Base-by-base conservation (phyloP, 192 early-diverging fungal genomes). In the Haplosporangium gracile region DNA sequence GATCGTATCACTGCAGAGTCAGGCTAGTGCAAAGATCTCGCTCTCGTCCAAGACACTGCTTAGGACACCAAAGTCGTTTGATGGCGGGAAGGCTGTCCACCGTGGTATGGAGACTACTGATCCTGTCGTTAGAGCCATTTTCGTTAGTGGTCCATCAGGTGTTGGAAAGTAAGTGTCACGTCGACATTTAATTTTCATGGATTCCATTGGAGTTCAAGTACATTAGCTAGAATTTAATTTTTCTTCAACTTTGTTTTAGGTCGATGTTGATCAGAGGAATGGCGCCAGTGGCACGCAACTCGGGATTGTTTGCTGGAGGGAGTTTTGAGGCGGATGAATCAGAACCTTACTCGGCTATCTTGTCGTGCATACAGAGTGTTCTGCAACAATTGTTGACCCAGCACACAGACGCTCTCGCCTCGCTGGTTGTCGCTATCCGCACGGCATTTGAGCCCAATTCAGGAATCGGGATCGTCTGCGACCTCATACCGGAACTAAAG, bases 381-480 rank as follows among this genome's bases (percentile, higher is more conserved):
- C 79, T 86, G 9, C 84, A 86, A 26, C 84, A 86, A 38, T 75
- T 86, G 9, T 29, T 86, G 76, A 60, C 84, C 7, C 84, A 86
- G 63, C 75, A 80, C 36, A 81, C 84, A 0, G 84, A 86, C 6
- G 79, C 84, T 2, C 34, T 86, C 22, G 84, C 84, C 20, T 81
- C 84, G 0, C 72, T 86, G 1, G 79, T 86, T 0, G 76, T 86
- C 43, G 84, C 84, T 1, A 86, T 86, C 16, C 78, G 84, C 39
- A 86, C 84, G 40, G 84, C 84, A 9, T 86, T 86, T 60, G 84
- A 78, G 22, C 84, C 79, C 1, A 78, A 73, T 24, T 86, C 84
- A 15, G 84, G 84, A 4, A 86, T 86, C 32, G 76, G 79, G 0
- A 86, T 81, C 29, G 38, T 86, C n/a, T 86, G 84, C 43, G 84